phyloP scores from a whole-genome alignment of 768 basidiomycete species.

The Solioccasus polychromus region DNA sequence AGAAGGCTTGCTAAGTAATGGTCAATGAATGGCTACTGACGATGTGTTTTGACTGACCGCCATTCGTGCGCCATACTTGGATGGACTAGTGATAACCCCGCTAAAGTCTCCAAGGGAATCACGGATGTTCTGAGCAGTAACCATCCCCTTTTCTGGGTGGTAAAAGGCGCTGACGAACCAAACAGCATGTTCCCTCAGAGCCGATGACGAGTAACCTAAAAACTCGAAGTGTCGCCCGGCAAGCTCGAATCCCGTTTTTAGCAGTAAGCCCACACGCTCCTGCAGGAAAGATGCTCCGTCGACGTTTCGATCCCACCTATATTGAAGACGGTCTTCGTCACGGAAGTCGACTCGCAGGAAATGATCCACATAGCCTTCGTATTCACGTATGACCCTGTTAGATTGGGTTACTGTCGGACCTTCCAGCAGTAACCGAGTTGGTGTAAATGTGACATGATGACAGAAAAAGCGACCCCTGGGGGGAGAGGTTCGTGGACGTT shows the following conservation, averaged over 20 bases:
- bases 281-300: conserved; percentile 56
- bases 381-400: conserved; percentile 76
- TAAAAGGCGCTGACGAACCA: conserved; percentile 76
- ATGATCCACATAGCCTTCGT: conserved; percentile 53
- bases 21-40: conserved; percentile 4
- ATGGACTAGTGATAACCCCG: conserved; percentile 55
- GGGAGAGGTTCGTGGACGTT: conserved; percentile 19
- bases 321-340: conserved; percentile 77
- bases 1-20: conserved; percentile 61
- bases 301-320: conserved; percentile 67
- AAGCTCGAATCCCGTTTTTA: conserved; percentile 65
- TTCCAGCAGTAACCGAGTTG: conserved; percentile 69
- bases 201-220: conserved; percentile 77
- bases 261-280: conserved; percentile 53
- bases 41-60: conserved; percentile 33
- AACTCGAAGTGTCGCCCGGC: conserved; percentile 76
- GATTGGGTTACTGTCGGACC: conserved; percentile 76
- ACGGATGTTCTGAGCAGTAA: conserved; percentile 62
- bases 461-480: conserved; percentile 54
- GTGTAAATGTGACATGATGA: conserved; percentile 73
- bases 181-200: conserved; percentile 75
- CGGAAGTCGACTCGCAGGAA: conserved; percentile 85
- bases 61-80: conserved; percentile 79
- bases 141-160: conserved; percentile 38
- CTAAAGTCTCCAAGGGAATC: conserved; percentile 65